phyloP scores from a whole-genome alignment of 225 moss, liverwort and hornwort species.

The Sphagnum tenellum region DNA sequence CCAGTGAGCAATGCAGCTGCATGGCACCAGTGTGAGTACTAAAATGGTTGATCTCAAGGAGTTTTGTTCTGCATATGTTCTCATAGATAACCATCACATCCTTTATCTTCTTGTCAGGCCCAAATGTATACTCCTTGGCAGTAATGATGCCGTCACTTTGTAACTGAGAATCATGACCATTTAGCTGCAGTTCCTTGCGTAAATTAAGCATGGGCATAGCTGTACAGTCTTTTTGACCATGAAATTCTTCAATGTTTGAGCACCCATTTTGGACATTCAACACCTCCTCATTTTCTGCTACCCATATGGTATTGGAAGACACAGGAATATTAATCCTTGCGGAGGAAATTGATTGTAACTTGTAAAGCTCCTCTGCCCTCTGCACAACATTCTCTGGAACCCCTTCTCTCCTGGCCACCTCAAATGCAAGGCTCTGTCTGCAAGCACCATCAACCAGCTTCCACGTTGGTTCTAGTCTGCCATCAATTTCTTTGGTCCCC shows the following conservation, averaged over 20 bases:
- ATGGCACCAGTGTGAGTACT: constrained; percentile 8
- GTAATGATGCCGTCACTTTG: background rate
- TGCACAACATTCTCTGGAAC: constrained; percentile 60
- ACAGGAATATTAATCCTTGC: background rate
- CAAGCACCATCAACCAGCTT: constrained; percentile 80
- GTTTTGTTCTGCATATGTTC: constrained; percentile 33
- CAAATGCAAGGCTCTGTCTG: constrained; percentile 89
- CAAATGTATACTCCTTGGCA: background rate
- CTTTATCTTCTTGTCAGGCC: constrained; percentile 8
- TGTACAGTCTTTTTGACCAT: too few relatives aligned
- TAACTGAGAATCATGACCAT: background rate
- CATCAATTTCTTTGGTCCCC: constrained; percentile 47
- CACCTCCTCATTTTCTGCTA: too few relatives aligned
- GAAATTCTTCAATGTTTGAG: too few relatives aligned
- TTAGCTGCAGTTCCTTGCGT: too few relatives aligned
- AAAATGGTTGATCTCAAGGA: constrained; percentile 16
- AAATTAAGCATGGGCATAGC: too few relatives aligned
- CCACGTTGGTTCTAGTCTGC: constrained; percentile 70
- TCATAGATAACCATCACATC: constrained; percentile 22
- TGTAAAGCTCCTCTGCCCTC: constrained; percentile 64
- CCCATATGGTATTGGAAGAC: background rate
- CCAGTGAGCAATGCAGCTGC: constrained; percentile 25
- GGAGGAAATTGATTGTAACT: constrained; percentile 6
- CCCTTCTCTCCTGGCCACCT: constrained; percentile 87
- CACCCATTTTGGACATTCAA: too few relatives aligned